Evolutionary conservation across 2,329 filamentous ascomycete genomes (phyloP), one percentile per base, ranked within the genome.

Genomic region (Fusarium annulatum): DNA sequence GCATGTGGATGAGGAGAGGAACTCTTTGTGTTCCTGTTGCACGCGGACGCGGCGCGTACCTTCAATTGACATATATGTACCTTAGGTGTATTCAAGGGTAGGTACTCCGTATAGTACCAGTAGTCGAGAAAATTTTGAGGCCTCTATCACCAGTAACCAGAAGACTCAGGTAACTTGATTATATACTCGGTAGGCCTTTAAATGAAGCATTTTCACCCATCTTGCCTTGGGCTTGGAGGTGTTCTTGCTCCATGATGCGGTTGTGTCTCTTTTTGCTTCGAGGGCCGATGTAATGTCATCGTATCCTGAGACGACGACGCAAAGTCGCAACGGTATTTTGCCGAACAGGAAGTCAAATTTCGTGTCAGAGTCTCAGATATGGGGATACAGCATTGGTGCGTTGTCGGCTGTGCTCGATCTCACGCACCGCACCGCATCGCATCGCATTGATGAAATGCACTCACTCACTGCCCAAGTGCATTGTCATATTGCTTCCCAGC

Each of bases 1-100:
- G 48, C 56, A 58, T 48, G 39, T 57, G 59, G 58, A 55, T 30
- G 51, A 64, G 51, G 64, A 39, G 51, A 64, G 59, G 48, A 46
- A 38, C 49, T 74, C 57, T 61, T 42, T 52, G 43, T 70, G 69
- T 19, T 45, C 34, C 46, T 61, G 61, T 71, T 41, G 39, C 52
- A 60, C 66, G 67, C 59, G 71, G 62, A 68, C 67, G 62, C 67
- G 67, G 71, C 67, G 71, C 71, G 71, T 73, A 73, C 57, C 56
- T 69, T 69, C 45, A 65, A 69, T 64, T 69, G 67, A 69, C 66
- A 61, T 51, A 28, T 36, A 16, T n/a, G n/a, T 15, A 23, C 36
- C 49, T 36, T 28, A 28, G 26, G 26, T 26, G 26, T 26, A 26
- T 16, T 21, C 21, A 34, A 23, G 21, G 30, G 30, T 23, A 19